Conservation (phyloP, 1,284 basidiomycete genomes). For the Trametes pubescens region DNA sequence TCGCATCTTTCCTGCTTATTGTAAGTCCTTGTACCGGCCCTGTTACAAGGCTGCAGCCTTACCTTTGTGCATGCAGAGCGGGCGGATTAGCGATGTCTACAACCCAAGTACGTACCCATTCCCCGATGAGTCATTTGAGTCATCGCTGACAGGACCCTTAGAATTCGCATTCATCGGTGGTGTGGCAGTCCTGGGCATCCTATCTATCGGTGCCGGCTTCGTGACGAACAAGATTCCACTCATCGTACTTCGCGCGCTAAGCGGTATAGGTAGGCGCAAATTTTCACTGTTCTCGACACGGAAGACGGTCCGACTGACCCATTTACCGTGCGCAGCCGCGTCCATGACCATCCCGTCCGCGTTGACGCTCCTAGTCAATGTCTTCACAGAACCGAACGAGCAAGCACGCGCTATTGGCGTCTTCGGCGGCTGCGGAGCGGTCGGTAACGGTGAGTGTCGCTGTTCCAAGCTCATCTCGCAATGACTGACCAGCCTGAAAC, state of each 20-base stretch:
- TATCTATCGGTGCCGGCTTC: constrained; percentile 52
- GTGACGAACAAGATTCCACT: constrained; percentile 50
- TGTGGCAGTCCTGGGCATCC: constrained; percentile 45
- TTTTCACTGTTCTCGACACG: neutral
- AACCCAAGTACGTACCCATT: constrained; percentile 40
- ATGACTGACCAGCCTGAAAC: constrained; percentile 1
- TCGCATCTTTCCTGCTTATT: constrained; percentile 44
- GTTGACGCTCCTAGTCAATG: constrained; percentile 52
- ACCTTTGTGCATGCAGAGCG: constrained; percentile 34
- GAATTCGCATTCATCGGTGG: constrained; percentile 46
- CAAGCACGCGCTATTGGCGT: constrained; percentile 56
- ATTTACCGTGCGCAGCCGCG: constrained; percentile 41
- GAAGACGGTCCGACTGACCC: neutral
- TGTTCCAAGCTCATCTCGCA: neutral
- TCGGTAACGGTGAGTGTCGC: constrained; percentile 50
- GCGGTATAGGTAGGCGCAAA: constrained; percentile 47
- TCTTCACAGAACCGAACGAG: constrained; percentile 53
- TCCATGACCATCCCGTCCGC: constrained; percentile 58
- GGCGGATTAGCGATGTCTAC: constrained; percentile 45
- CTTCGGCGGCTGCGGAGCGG: constrained; percentile 54
- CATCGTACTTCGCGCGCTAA: constrained; percentile 53
- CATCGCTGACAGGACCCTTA: constrained; percentile 20
- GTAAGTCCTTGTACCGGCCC: constrained; percentile 32
- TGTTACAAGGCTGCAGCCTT: neutral
- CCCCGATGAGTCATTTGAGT: constrained; percentile 1